A percentile compares a stretch with the other conserved stretches of the same genome.
These are phyloP conservation scores for Fusarium papillatum DNA, from an alignment of 2,329 filamentous ascomycete genomes.

Conservation along the genomic window DNA sequence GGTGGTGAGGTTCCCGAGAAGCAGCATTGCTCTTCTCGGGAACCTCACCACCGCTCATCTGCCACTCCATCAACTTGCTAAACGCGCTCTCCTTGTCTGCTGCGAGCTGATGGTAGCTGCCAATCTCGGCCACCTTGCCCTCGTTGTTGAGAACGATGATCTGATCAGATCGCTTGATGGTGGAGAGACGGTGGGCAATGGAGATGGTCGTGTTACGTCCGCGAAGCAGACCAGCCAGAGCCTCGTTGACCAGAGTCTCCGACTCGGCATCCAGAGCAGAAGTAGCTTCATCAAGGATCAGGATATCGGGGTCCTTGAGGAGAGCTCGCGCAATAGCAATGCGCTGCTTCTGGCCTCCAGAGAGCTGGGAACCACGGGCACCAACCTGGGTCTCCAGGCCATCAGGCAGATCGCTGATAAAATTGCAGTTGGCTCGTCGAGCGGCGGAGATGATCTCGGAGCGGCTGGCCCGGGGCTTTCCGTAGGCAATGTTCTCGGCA, in stretches of 20 bases:
- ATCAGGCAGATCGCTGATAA: conserved; percentile 96
- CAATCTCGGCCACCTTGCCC: conserved; percentile 91
- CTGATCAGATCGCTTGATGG: conserved; percentile 94
- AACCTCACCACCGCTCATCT: conserved; percentile 88
- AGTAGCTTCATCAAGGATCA: conserved; percentile 97
- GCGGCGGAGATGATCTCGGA: conserved; percentile 89
- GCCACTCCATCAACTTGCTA: conserved; percentile 98
- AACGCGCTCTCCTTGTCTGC: conserved; percentile 85
- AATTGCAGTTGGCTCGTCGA: conserved; percentile 93
- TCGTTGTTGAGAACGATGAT: conserved; percentile 93
- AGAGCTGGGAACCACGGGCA: conserved; percentile 91
- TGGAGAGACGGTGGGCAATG: conserved; percentile 95
- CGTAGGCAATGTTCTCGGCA: conserved; percentile 93
- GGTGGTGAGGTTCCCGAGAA: too few relatives aligned
- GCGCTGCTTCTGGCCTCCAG: conserved; percentile 96
- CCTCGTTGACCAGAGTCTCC: conserved; percentile 95
- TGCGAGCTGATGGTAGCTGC: conserved; percentile 84
- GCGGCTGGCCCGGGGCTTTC: conserved; percentile 82
- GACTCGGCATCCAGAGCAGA: conserved; percentile 97
- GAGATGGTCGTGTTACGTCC: conserved; percentile 97
- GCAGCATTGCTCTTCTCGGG: conserved; percentile 54
- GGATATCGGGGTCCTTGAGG: conserved; percentile 95
- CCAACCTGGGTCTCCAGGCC: conserved; percentile 96
- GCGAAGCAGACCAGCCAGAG: conserved; percentile 82
- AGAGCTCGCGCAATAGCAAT: conserved; percentile 97